Conservation (phyloP, 1,284 basidiomycete species). For the Fomitiporia mediterranea region DNA sequence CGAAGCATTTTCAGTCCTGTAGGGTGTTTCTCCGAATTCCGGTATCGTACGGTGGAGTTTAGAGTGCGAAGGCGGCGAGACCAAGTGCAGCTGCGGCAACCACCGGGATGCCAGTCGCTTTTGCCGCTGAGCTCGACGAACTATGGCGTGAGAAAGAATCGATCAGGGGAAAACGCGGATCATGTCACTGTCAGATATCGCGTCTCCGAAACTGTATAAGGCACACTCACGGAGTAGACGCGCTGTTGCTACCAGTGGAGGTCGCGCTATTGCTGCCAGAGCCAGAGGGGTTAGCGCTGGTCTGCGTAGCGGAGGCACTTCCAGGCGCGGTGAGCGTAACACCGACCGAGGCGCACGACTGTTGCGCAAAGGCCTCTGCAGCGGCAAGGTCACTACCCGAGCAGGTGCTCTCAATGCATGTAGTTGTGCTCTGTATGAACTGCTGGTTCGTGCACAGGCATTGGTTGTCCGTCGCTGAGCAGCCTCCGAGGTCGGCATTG, state of each 20-base stretch:
- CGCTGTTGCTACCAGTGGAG: neutral
- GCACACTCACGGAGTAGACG: neutral
- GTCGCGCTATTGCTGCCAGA: neutral
- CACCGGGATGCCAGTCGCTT: conserved; percentile 32
- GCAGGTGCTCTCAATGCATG: conserved; percentile 45
- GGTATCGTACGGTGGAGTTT: too few relatives aligned
- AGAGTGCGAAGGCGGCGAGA: conserved; percentile 38
- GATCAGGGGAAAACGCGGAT: neutral
- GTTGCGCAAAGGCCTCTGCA: conserved; percentile 39
- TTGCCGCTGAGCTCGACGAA: conserved; percentile 23
- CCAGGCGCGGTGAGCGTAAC: conserved; percentile 35
- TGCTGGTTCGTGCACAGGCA: conserved; percentile 47
- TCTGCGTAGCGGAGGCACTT: conserved; percentile 8
- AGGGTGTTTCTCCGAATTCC: too few relatives aligned
- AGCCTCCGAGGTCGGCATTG: conserved; percentile 37
- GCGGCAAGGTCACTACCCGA: conserved; percentile 39
- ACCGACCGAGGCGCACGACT: too few relatives aligned
- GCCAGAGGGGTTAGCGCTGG: neutral
- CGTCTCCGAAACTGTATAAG: too few relatives aligned
- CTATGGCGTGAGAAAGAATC: neutral
- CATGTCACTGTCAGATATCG: neutral
- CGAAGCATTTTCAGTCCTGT: too few relatives aligned
- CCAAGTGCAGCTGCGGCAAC: conserved; percentile 39
- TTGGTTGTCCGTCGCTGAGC: conserved; percentile 38
- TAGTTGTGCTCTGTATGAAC: conserved; percentile 44